Percentiles rank a stretch among this genome's conserved stretches.
phyloP scores from a whole-genome alignment of 805 yeast genomes.

The Zygosaccharomyces pseudorouxii region DNA sequence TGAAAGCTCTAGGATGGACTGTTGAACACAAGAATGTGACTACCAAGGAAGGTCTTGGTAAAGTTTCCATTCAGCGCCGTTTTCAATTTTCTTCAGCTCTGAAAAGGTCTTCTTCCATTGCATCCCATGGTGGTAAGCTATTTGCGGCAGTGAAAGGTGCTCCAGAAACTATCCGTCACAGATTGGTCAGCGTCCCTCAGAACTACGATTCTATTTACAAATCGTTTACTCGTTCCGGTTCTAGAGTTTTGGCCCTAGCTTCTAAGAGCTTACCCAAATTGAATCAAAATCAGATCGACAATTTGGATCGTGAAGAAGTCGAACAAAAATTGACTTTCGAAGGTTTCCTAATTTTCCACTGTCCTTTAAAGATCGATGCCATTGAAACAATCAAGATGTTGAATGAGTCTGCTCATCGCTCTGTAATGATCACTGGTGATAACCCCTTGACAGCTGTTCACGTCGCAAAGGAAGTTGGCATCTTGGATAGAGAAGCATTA shows the following conservation, averaged over 20 bases:
- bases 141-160: constrained; percentile 95
- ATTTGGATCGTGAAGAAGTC: constrained; percentile 66
- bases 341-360: constrained; percentile 94
- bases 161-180: constrained; percentile 85
- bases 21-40: constrained; percentile 74
- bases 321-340: constrained; percentile 75
- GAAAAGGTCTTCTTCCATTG: constrained; percentile 89
- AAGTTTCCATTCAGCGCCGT: constrained; percentile 76
- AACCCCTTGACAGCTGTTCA: constrained; percentile 97
- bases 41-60: constrained; percentile 41
- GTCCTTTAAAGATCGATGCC: constrained; percentile 94
- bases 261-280: constrained; percentile 64
- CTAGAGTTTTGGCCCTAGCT: constrained; percentile 94
- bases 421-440: constrained; percentile 98
- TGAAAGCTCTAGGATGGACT: constrained; percentile 81
- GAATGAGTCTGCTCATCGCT: constrained; percentile 92
- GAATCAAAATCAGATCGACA: constrained; percentile 47
- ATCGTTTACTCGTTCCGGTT: constrained; percentile 89
- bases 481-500: constrained; percentile 76
- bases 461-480: constrained; percentile 90
- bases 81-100: constrained; percentile 96
- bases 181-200: constrained; percentile 67
- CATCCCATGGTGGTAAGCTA: constrained; percentile 50
- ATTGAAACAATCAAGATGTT: constrained; percentile 84
- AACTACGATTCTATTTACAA: constrained; percentile 82